These are phyloP conservation scores for Blastomyces parvus DNA, from an alignment of 2,329 filamentous ascomycete species.

Conservation along the genomic window DNA sequence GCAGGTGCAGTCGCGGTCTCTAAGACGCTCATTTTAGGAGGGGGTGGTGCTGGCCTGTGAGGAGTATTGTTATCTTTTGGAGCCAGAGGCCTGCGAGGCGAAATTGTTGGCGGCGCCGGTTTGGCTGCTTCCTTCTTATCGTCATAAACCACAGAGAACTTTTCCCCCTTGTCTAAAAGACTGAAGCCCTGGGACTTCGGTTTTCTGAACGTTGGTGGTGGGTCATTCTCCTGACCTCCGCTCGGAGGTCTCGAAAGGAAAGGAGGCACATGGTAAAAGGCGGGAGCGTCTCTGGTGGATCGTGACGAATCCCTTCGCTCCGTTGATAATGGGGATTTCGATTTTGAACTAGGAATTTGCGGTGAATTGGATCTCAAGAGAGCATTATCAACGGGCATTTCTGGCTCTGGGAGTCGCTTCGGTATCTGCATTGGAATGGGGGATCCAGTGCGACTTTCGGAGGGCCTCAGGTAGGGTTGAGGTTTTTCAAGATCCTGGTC, in stretches of 20 bases:
- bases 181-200: constrained; percentile 48
- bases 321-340: constrained; percentile 34
- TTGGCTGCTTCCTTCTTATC: constrained; percentile 25
- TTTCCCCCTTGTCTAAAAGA: constrained; percentile 49
- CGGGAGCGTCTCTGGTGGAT: constrained; percentile 37
- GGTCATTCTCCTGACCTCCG: constrained; percentile 79
- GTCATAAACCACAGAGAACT: constrained; percentile 42
- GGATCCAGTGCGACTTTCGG: constrained; percentile 16
- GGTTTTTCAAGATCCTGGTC: constrained; percentile 11
- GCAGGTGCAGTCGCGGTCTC: constrained; percentile 79
- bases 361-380: constrained; percentile 29
- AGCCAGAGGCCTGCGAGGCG: constrained; percentile 41
- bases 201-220: constrained; percentile 58
- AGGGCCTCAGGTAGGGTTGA: constrained; percentile 16
- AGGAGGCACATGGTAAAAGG: constrained; percentile 51
- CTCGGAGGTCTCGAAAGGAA: constrained; percentile 51
- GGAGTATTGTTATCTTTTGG: constrained; percentile 60
- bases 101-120: constrained; percentile 38
- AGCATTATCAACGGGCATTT: not conserved
- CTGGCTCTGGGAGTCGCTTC: not conserved
- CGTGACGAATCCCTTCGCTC: constrained; percentile 33
- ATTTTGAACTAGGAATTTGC: constrained; percentile 27
- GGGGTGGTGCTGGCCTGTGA: constrained; percentile 61
- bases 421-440: constrained; percentile 14
- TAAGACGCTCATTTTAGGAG: constrained; percentile 93